Evolutionary conservation across 1,284 basidiomycete species (phyloP), one percentile per base, ranked within the genome.

Genomic region (Cutaneotrichosporon dermatis): DNA sequence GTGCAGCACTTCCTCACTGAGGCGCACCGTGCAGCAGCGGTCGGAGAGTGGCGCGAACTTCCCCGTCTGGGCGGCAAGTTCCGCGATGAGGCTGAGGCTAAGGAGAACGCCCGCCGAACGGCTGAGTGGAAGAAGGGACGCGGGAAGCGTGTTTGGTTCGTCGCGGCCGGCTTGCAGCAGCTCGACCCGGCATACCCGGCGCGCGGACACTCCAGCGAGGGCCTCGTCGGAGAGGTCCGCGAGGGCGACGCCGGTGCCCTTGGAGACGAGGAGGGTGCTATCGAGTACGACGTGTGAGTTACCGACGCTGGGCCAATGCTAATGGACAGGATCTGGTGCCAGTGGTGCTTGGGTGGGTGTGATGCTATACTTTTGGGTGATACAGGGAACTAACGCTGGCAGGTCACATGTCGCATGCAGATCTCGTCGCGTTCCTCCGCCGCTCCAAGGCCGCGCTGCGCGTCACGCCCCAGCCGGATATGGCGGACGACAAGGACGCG

Each of bases 301-400:
- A 35, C 12, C 36, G 49, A 34, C 50, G 13, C 35, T 33, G 16
- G 51, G 33, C 53, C 43, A 45, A 88, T 73, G 88, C 92, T 76
- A 82, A 62, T 42, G 2, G 4, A 63, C 56, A 78, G 77, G 2
- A 83, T 94, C 59, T 92, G 90, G 93, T 91, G 90, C 69, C 93
- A 96, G 75, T 96, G 93, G 93, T 94, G 92, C 79, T 81, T 95
- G 11, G 89, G 89, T n/a, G 62, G 68, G 66, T 65, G 35, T n/a
- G n/a, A n/a, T n/a, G n/a, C n/a, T n/a, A n/a, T n/a, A 46, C 57
- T 16, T 41, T n/a, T 50, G 41, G 1, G 5, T 4, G 16, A 5
- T 16, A 13, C 49, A 33, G 9, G 13, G 4, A 16, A 46, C 41
- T 54, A 33, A 60, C 42, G 6, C 2, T 12, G 13, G n/a, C 59